A percentile compares a stretch with the other conserved stretches of the same genome.
phyloP scores from a whole-genome alignment of 139 green algal species.

The Raphidocelis subcapitata region DNA sequence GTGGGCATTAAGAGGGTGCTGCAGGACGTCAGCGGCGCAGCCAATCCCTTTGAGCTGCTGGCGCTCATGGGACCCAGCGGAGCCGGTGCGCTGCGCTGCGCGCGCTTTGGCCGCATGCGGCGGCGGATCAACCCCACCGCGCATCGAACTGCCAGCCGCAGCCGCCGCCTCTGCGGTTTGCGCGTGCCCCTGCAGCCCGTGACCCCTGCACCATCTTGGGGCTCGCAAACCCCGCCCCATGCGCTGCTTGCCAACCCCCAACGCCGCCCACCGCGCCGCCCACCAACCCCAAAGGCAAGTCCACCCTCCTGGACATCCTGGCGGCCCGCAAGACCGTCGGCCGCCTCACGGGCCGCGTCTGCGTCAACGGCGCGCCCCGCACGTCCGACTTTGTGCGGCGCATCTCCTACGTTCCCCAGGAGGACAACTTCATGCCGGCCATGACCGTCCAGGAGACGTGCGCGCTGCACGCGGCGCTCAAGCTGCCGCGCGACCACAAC shows the following conservation, averaged over 20 bases:
- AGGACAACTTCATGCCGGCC: slow-evolving; percentile 21
- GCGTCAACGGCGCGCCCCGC: not conserved
- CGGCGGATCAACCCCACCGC: too few species aligned
- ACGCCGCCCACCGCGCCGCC: too few species aligned
- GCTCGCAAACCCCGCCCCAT: too few species aligned
- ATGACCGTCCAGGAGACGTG: slow-evolving; percentile 16
- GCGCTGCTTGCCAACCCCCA: too few species aligned
- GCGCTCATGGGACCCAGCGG: slow-evolving; percentile 6
- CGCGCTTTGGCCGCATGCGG: too few species aligned
- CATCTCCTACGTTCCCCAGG: slow-evolving; percentile 3
- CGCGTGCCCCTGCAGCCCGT: too few species aligned
- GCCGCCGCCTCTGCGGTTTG: too few species aligned
- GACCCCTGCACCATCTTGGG: too few species aligned
- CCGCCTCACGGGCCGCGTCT: not conserved
- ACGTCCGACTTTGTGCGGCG: not conserved
- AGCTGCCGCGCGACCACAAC: not conserved
- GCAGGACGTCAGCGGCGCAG: slow-evolving; percentile 8
- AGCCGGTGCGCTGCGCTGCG: not conserved
- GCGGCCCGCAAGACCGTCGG: slow-evolving; percentile 18
- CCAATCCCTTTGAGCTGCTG: slow-evolving; percentile 16
- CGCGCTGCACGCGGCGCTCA: slow-evolving; percentile 9
- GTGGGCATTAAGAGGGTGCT: slow-evolving; percentile 29
- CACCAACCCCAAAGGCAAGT: slow-evolving; percentile 18
- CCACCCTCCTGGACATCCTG: slow-evolving; percentile 31
- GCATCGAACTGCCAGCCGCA: too few species aligned